These are phyloP conservation scores for Euptelea pleiosperma DNA, from an alignment of 164 flowering plant species.

Conservation along the genomic window DNA sequence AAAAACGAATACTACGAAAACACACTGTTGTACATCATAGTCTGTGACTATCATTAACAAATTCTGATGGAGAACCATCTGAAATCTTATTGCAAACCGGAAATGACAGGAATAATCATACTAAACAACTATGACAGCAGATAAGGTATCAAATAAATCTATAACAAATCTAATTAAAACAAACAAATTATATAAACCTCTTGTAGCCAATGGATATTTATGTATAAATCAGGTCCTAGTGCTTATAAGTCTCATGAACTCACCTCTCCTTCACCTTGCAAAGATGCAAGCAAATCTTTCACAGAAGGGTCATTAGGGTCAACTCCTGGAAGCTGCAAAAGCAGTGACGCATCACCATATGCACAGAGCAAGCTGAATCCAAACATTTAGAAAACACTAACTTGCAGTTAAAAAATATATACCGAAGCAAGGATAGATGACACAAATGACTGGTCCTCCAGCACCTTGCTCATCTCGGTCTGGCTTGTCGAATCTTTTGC, in stretches of 20 bases:
- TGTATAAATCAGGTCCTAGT: no score
- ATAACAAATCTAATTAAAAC: background rate
- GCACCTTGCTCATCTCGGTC: conserved; percentile 62
- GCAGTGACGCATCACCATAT: conserved; percentile 3
- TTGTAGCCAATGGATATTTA: no score
- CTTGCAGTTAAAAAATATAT: conserved; percentile 18
- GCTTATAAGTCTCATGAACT: conserved; percentile 27
- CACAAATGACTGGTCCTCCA: conserved; percentile 75
- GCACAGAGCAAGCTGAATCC: background rate
- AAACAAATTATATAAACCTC: no score
- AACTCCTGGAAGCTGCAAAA: conserved; percentile 89
- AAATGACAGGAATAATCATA: no score
- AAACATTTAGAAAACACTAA: background rate
- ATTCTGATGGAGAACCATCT: no score
- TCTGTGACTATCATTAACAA: no score
- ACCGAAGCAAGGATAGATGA: conserved; percentile 82
- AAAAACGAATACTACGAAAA: no score
- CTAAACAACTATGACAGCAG: no score
- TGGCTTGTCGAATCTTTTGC: conserved; percentile 47
- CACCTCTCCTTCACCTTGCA: conserved; percentile 80
- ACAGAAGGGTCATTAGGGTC: conserved; percentile 90
- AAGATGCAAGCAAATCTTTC: conserved; percentile 82
- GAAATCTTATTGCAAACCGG: no score
- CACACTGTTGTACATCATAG: no score
- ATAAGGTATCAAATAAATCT: background rate